phyloP scores from a whole-genome alignment of 2,329 filamentous ascomycete genomes.

The Aureobasidium sp. region DNA sequence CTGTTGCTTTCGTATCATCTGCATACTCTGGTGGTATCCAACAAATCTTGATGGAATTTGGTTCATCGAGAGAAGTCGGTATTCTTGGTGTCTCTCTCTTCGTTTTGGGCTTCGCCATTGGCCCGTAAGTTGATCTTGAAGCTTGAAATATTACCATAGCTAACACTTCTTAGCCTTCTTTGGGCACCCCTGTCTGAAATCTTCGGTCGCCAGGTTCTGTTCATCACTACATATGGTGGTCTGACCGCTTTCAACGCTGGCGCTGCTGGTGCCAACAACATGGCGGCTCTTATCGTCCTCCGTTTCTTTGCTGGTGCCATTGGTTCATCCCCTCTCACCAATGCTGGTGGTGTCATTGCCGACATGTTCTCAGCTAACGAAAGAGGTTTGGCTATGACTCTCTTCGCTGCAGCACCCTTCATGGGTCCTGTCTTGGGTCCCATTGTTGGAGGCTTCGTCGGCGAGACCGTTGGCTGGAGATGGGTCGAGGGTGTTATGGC shows the following conservation, averaged over 20 bases:
- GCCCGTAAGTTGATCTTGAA: conserved; percentile 25
- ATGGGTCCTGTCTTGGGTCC: conserved; percentile 60
- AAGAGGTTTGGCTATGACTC: conserved; percentile 48
- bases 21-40: conserved; percentile 56
- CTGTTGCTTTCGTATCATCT: conserved; percentile 61
- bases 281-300: conserved; percentile 38
- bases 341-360: conserved; percentile 42
- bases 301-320: conserved; percentile 41
- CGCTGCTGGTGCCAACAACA: conserved; percentile 39
- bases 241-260: conserved; percentile 37
- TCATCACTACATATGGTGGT: conserved; percentile 31
- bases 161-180: conserved; percentile 36
- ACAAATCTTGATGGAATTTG: conserved; percentile 51
- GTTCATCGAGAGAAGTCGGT: conserved; percentile 45
- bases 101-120: conserved; percentile 55
- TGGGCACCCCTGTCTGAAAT: conserved; percentile 59
- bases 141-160: background rate
- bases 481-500: conserved; percentile 60
- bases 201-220: conserved; percentile 42
- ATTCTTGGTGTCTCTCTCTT: conserved; percentile 59
- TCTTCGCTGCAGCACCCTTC: conserved; percentile 62
- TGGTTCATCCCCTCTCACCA: conserved; percentile 39
- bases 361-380: conserved; percentile 39
- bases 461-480: conserved; percentile 56
- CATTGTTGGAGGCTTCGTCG: conserved; percentile 66